Evolutionary conservation across 192 early-diverging fungal genomes (phyloP).

Genomic region (Coemansia sp.): DNA sequence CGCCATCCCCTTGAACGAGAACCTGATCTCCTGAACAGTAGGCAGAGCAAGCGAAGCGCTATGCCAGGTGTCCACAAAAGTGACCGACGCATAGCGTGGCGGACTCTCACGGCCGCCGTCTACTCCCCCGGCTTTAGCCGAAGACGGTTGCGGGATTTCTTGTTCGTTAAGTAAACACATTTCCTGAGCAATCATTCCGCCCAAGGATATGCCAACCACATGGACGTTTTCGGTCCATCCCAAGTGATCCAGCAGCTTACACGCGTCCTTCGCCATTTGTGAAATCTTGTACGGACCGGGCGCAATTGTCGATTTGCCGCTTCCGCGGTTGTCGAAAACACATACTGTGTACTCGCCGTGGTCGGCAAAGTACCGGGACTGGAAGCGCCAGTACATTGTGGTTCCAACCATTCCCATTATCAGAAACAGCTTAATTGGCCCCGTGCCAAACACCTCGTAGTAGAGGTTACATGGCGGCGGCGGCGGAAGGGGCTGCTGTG

Average conservation of each 20-base stretch:
- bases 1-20: conserved; percentile 47
- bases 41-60: conserved; percentile 42
- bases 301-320: conserved; percentile 56
- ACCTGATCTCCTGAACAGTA: conserved; percentile 43
- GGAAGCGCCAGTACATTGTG: conserved; percentile 53
- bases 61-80: conserved; percentile 51
- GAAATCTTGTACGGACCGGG: conserved; percentile 57
- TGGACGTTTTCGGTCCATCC: conserved; percentile 72
- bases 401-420: conserved; percentile 66
- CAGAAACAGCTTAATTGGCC: conserved; percentile 67
- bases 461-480: conserved; percentile 55
- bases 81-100: conserved; percentile 28
- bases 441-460: conserved; percentile 77
- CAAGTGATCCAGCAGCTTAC: conserved; percentile 67
- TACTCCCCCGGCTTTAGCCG: no score
- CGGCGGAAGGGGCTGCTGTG: background rate
- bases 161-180: conserved; percentile 50
- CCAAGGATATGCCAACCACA: conserved; percentile 81
- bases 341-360: conserved; percentile 69
- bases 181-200: conserved; percentile 85
- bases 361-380: conserved; percentile 66
- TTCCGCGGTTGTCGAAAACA: conserved; percentile 85
- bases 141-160: background rate
- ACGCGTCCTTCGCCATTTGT: conserved; percentile 78
- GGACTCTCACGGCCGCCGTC: background rate